Evolutionary conservation across 345 rosid species (phyloP).

Genomic region (Lumnitzera racemosa): DNA sequence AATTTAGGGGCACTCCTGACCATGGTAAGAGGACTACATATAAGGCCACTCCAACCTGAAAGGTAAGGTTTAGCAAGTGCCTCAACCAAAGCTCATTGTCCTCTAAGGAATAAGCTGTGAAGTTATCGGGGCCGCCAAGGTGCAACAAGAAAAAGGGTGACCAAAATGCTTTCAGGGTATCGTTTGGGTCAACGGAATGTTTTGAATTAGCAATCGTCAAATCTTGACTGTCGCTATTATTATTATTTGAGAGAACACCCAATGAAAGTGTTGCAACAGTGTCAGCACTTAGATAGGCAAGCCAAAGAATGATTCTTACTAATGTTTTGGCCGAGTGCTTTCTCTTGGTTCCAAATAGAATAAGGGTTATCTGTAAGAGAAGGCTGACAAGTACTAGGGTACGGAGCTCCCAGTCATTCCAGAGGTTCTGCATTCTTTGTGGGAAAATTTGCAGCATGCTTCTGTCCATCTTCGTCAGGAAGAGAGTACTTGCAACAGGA

Average conservation of each 20-base stretch:
- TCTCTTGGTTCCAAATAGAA: background rate
- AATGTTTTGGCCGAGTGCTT: accelerated
- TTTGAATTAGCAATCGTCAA: background rate
- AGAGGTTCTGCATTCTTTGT: background rate
- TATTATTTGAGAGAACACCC: background rate
- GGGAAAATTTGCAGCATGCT: too few relatives aligned
- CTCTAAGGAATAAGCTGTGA: background rate
- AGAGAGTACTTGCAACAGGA: too few relatives aligned
- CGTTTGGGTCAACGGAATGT: background rate
- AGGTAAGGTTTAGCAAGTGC: background rate
- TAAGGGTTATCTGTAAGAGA: background rate
- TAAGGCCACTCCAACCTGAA: background rate
- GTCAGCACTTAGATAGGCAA: background rate
- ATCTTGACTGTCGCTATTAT: too few relatives aligned
- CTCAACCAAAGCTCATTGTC: conserved; percentile 1
- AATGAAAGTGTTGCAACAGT: background rate
- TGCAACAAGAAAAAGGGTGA: conserved; percentile 1
- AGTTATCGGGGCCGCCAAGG: conserved; percentile 2
- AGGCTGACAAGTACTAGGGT: background rate
- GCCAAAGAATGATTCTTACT: background rate
- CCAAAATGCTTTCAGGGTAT: background rate
- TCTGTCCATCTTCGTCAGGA: too few relatives aligned
- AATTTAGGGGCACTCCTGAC: background rate
- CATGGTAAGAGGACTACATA: background rate
- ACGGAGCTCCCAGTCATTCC: background rate